Evolutionary conservation across 1,139 yeast species (phyloP).

Genomic region (Arxiozyma slooffiae): DNA sequence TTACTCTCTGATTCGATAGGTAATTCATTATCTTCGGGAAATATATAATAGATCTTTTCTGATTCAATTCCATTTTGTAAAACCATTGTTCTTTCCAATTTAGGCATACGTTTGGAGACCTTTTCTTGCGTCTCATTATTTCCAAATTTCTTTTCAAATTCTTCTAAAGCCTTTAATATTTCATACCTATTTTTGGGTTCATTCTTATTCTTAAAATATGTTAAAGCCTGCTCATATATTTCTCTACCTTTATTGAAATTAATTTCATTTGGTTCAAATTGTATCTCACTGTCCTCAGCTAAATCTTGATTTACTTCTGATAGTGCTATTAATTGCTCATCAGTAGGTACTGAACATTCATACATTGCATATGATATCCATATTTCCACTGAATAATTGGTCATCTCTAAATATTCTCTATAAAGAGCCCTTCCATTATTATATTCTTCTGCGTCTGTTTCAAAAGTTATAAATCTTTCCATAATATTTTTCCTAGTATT

Average conservation of each 20-base stretch:
- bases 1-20: conserved; percentile 26
- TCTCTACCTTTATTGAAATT: conserved; percentile 45
- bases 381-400: conserved; percentile 34
- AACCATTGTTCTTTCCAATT: conserved; percentile 39
- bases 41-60: conserved; percentile 55
- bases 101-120: conserved; percentile 48
- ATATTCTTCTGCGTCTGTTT: conserved; percentile 50
- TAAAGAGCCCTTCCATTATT: conserved; percentile 48
- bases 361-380: conserved; percentile 69
- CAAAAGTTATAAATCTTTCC: conserved; percentile 44
- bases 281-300: conserved; percentile 42
- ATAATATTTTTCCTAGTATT: conserved; percentile 9
- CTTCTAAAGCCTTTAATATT: conserved; percentile 53
- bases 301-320: conserved; percentile 28
- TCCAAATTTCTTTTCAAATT: conserved; percentile 63
- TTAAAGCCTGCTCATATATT: conserved; percentile 49
- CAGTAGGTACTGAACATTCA: conserved; percentile 59
- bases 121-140: conserved; percentile 30
- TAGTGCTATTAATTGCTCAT: conserved; percentile 38
- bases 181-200: conserved; percentile 41
- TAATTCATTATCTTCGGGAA: conserved; percentile 44
- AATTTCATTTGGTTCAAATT: conserved; percentile 40
- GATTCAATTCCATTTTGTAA: conserved; percentile 41
- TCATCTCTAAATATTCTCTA: conserved; percentile 34
- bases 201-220: conserved; percentile 34